Evolutionary conservation across 768 basidiomycete genomes (phyloP), one percentile per base, ranked within the genome.

Genomic region (Hygrophorus russula): DNA sequence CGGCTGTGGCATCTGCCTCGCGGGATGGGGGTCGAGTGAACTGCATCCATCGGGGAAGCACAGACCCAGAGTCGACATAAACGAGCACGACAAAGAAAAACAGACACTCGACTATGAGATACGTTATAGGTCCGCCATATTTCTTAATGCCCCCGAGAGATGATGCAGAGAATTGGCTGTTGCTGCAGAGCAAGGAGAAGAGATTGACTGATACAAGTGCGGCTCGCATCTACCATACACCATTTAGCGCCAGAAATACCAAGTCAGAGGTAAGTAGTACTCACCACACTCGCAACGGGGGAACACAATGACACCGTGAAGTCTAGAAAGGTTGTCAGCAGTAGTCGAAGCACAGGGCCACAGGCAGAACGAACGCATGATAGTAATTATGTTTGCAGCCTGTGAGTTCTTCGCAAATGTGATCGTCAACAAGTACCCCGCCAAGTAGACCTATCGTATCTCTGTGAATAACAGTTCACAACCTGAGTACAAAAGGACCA

Each of bases 171-270:
- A 77, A 68, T 1, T 63, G 57, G 13, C 62, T 65, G 3, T 65
- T 58, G 6, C 79, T 61, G 52, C 85, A 87, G 2, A 85, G 71
- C 2, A 88, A 62, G 10, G 77, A 78, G 59, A 88, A 90, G 2
- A 86, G 58, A 53, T 88, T 87, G 49, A 82, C 68, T 0, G 85
- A 82, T n/a, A 90, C 74, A 14, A 90, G 68, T 2, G 73, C 72
- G 0, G 83, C 76, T 34, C 86, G 71, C 33, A 75, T 56, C 83
- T 84, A 45, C n/a, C 36, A 5, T 15, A 41, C 6, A 17, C 20
- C 31, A 32, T 39, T 46, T 27, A 52, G 8, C 8, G 37, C 1
- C 6, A 30, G 17, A 13, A 44, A 28, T 12, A 27, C 28, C 19
- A 2, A 9, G 39, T 12, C 27, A 31, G 14, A 27, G 7, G 20